A percentile compares a stretch with the other conserved stretches of the same genome.
These are phyloP conservation scores for Entrophospora sp. DNA, from an alignment of 192 early-diverging fungal species.

Conservation along the genomic window DNA sequence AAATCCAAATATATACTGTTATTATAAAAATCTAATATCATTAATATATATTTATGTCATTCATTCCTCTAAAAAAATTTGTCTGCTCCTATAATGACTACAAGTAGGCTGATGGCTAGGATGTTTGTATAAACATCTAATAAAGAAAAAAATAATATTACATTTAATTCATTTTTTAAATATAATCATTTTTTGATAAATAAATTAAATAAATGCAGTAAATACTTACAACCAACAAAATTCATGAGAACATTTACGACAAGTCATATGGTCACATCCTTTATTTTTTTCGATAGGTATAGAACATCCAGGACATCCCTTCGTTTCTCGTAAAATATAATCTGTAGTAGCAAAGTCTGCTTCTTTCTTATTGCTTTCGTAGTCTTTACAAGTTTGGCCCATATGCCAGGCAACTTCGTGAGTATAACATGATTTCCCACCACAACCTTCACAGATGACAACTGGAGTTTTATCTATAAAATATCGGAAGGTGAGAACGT, in stretches of 20 bases:
- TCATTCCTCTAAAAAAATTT: too few relatives aligned
- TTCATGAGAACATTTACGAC: not conserved
- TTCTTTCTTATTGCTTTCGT: not conserved
- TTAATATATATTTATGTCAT: too few relatives aligned
- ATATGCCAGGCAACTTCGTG: slow-evolving; percentile 8
- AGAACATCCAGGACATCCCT: not conserved
- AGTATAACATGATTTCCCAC: not conserved
- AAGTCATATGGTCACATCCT: slow-evolving; percentile 14
- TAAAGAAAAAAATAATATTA: not conserved
- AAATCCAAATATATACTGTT: too few relatives aligned
- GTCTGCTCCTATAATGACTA: too few relatives aligned
- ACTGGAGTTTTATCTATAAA: slow-evolving; percentile 5
- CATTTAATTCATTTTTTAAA: not conserved
- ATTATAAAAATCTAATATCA: too few relatives aligned
- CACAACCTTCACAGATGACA: slow-evolving; percentile 10
- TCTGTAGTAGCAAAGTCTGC: not conserved
- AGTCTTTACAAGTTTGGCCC: not conserved
- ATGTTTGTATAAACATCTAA: not conserved
- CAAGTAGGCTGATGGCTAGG: not conserved
- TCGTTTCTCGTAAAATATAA: not conserved
- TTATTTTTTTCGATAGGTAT: slow-evolving; percentile 6
- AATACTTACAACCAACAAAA: slow-evolving; percentile 20
- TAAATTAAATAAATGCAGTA: not conserved
- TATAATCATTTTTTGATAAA: not conserved
- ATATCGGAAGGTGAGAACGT: not conserved